Evolutionary conservation across 345 rosid species (phyloP).

Genomic region (Eucalyptus pauciflora): DNA sequence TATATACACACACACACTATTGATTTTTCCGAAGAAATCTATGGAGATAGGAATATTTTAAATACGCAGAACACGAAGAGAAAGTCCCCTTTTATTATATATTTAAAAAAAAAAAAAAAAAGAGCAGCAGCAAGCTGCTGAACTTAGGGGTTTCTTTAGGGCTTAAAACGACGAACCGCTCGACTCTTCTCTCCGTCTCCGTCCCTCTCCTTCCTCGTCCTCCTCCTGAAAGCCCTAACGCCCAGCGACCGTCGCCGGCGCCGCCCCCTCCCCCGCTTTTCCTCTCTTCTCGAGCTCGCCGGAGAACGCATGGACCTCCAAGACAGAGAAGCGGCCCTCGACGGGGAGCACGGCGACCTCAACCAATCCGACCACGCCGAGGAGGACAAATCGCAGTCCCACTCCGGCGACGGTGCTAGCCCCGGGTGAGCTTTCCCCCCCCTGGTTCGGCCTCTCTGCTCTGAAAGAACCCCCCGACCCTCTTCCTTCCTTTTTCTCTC

Average conservation of each 20-base stretch:
- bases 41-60: not conserved
- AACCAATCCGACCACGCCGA: not conserved
- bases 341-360: not conserved
- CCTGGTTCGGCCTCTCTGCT: too few species aligned
- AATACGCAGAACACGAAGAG: not conserved
- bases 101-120: too few species aligned
- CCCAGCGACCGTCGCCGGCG: not conserved
- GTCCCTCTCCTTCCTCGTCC: not conserved
- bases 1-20: fast-evolving
- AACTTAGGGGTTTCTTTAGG: not conserved
- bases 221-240: not conserved
- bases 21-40: not conserved
- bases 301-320: not conserved
- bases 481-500: not conserved
- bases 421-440: not conserved
- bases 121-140: not conserved
- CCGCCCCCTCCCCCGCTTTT: not conserved
- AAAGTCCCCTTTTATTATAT: not conserved
- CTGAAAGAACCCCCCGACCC: not conserved
- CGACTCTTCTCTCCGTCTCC: not conserved
- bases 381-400: not conserved
- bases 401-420: conserved; percentile 6
- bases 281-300: not conserved
- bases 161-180: not conserved
- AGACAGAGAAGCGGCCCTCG: not conserved